These are phyloP conservation scores for Breynia disticha DNA, from an alignment of 441 rosid species.

Conservation along the genomic window DNA sequence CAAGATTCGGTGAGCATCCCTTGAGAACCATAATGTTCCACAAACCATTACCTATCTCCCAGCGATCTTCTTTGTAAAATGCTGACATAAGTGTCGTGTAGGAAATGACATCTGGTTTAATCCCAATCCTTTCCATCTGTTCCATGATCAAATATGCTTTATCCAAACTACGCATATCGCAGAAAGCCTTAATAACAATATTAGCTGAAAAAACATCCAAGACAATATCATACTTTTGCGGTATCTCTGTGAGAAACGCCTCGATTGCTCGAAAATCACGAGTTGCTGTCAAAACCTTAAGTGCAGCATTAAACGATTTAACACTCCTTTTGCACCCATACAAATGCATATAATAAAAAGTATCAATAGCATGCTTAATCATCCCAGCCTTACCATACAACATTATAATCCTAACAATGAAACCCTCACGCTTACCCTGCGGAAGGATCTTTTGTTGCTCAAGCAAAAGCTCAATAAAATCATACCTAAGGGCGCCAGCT, in stretches of 20 bases:
- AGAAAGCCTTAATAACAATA: conserved; percentile 45
- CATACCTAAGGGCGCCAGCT: conserved; percentile 56
- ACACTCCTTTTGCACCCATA: conserved; percentile 57
- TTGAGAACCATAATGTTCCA: conserved; percentile 74
- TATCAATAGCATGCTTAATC: conserved; percentile 50
- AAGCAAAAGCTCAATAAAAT: conserved; percentile 60
- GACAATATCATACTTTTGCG: conserved; percentile 28
- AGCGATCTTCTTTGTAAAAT: conserved; percentile 40
- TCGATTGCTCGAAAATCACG: conserved; percentile 35
- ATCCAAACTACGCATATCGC: conserved; percentile 46
- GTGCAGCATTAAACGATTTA: conserved; percentile 68
- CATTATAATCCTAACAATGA: conserved; percentile 70
- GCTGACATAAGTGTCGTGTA: conserved; percentile 64
- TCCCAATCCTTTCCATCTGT: conserved; percentile 46
- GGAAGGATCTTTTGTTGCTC: conserved; percentile 78
- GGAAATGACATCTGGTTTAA: conserved; percentile 57
- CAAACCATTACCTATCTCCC: conserved; percentile 51
- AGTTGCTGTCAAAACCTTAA: conserved; percentile 41
- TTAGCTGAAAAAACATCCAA: conserved; percentile 48
- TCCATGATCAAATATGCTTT: conserved; percentile 43
- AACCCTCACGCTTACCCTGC: conserved; percentile 77
- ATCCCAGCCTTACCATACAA: conserved; percentile 81
- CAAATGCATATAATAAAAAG: conserved; percentile 53
- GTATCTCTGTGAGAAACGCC: conserved; percentile 34
- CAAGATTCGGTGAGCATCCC: conserved; percentile 62